Base-by-base conservation (phyloP, 805 yeast species). In the Limtongia smithiae region DNA sequence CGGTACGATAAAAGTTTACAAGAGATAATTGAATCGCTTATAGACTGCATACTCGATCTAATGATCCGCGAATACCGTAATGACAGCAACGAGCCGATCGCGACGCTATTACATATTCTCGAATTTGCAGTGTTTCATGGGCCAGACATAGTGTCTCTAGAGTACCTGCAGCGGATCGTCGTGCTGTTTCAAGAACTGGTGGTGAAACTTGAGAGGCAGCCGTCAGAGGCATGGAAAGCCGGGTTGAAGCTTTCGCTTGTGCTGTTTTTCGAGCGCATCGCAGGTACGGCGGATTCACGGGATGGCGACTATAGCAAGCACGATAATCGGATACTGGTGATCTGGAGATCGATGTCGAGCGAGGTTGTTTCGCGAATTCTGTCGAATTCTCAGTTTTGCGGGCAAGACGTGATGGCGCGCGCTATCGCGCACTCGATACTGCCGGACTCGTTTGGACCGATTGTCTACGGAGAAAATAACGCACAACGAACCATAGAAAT, bases 321-420 rank as follows among this genome's bases (percentile, higher is more conserved):
- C 3, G 37, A 31, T n/a, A 39, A 33, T 18, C 14, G 21, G 27
- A n/a, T 40, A n/a, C 15, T 33, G 12, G 41, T 22, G 15, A 17
- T 46, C 21, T 50, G 54, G 54, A 41, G 37, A 40, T 46, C 54
- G 4, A 35, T 50, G 24, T 33, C 48, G 24, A 41, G 31, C 17
- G 47, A 45, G 8, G 33, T 50, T 27, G 32, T 46, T 2, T 17
- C 40, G 33, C 34, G 54, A 7, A 37, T 50, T 8, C 35, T 50
- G 8, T 31, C 42, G 3, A n/a, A 35, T 28, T 17, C 37, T n/a
- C 7, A 7, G 5, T 24, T 25, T n/a, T 6, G 36, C 3, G 39
- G 34, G 3, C 44, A 46, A 24, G 44, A 32, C 17, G 14, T 22
- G 2, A 20, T 46, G 25, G 31, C 40, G 12, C 11, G 38, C 11